Conservation (phyloP, 129 eudicot genomes). For the Saposhnikovia divaricata region DNA sequence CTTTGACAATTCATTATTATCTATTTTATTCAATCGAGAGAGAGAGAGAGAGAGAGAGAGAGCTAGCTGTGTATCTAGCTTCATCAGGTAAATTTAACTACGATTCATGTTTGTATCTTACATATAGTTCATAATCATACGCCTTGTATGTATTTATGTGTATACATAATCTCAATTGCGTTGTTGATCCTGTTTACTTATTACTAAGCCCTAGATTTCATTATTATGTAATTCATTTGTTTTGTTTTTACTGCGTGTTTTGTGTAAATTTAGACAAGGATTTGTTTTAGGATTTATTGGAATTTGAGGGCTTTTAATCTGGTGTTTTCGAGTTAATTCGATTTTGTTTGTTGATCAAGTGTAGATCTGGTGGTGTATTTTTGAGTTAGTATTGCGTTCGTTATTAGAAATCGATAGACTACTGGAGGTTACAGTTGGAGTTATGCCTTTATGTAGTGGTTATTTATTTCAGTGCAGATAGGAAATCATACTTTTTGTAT, state of each 20-base stretch:
- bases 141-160: background rate
- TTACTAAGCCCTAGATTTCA: background rate
- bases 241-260: background rate
- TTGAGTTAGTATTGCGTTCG: background rate
- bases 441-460: background rate
- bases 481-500: background rate
- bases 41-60: too few relatives aligned
- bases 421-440: background rate
- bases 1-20: too few relatives aligned
- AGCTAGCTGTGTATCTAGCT: background rate
- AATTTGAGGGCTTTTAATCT: background rate
- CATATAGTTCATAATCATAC: background rate
- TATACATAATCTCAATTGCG: too few relatives aligned
- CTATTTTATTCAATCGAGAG: too few relatives aligned
- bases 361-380: background rate
- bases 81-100: background rate
- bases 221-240: background rate
- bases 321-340: background rate
- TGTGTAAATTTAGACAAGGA: background rate
- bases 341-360: background rate
- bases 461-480: background rate
- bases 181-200: background rate
- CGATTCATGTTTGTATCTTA: background rate
- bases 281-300: background rate
- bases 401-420: background rate